Conservation (phyloP, 2,329 filamentous ascomycete species). For the Aspergillus brunneoviolaceus region DNA sequence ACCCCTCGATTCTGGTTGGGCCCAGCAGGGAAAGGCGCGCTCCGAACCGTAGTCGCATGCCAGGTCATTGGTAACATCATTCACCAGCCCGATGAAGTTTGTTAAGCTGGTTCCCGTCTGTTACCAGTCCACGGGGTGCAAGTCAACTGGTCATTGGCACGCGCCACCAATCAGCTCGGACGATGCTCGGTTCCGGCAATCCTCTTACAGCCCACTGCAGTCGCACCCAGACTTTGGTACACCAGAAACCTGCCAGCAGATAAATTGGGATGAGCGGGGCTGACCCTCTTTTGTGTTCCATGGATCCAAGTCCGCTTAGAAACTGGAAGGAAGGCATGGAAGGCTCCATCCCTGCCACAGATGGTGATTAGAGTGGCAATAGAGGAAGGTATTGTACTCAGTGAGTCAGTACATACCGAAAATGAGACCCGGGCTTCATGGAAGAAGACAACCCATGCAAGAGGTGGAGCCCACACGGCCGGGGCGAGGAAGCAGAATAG, state of each 20-base stretch:
- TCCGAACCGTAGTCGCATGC: constrained; percentile 36
- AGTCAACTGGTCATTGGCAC: background rate
- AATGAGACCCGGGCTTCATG: background rate
- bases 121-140: background rate
- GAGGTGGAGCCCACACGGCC: constrained; percentile 3
- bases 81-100: constrained; percentile 10
- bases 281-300: constrained; percentile 12
- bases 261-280: constrained; percentile 11
- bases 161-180: constrained; percentile 11
- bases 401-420: background rate
- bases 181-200: constrained; percentile 19
- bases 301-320: constrained; percentile 13
- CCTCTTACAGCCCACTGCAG: background rate
- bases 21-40: constrained; percentile 27
- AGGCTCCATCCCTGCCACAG: background rate
- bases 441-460: background rate
- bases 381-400: background rate
- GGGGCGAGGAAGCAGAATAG: background rate
- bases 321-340: constrained; percentile 10
- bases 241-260: background rate
- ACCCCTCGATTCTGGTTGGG: constrained; percentile 13
- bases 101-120: background rate
- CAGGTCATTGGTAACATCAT: constrained; percentile 17
- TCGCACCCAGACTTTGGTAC: background rate
- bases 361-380: constrained; percentile 13